Percentiles rank a stretch among this genome's conserved stretches.
phyloP scores from a whole-genome alignment of 1,284 basidiomycete species.

The Naganishia liquefaciens region DNA sequence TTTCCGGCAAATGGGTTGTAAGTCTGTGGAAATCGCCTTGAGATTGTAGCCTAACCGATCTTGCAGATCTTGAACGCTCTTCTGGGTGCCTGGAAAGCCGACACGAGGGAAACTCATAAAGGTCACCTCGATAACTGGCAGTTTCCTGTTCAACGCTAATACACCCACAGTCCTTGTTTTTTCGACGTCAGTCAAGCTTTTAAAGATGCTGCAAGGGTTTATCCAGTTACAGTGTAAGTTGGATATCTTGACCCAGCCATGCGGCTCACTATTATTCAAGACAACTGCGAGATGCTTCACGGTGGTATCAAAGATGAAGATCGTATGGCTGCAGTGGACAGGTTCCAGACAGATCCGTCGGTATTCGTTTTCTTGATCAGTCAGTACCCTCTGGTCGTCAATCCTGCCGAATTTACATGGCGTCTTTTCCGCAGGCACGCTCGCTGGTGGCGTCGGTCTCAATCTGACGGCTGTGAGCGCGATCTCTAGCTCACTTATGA shows the following conservation, averaged over 20 bases:
- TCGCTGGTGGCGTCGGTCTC: constrained; percentile 49
- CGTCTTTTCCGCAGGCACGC: constrained; percentile 35
- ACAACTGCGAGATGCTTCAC: constrained; percentile 50
- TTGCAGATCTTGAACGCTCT: constrained; percentile 52
- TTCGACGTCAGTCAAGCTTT: constrained; percentile 55
- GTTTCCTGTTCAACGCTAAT: not conserved
- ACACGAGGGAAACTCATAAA: constrained; percentile 50
- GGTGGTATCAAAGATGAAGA: constrained; percentile 52
- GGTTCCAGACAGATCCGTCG: constrained; percentile 52
- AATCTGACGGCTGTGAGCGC: constrained; percentile 49
- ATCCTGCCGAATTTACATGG: not conserved
- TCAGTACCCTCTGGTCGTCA: not conserved
- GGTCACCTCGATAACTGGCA: constrained; percentile 34
- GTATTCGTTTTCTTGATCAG: constrained; percentile 54
- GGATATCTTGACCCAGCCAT: too few species aligned
- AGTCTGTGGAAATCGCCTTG: constrained; percentile 17
- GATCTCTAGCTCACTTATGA: not conserved
- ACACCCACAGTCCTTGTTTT: constrained; percentile 54
- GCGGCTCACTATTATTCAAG: constrained; percentile 38
- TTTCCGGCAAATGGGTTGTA: constrained; percentile 56
- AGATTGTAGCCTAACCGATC: not conserved
- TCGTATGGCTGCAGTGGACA: constrained; percentile 55
- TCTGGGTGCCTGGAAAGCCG: constrained; percentile 53
- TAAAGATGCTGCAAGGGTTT: constrained; percentile 55
- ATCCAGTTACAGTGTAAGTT: constrained; percentile 37